A percentile compares a stretch with the other conserved stretches of the same genome.
Evolutionary conservation across 2,329 filamentous ascomycete genomes (phyloP).

Genomic region (Verticillium dahliae): DNA sequence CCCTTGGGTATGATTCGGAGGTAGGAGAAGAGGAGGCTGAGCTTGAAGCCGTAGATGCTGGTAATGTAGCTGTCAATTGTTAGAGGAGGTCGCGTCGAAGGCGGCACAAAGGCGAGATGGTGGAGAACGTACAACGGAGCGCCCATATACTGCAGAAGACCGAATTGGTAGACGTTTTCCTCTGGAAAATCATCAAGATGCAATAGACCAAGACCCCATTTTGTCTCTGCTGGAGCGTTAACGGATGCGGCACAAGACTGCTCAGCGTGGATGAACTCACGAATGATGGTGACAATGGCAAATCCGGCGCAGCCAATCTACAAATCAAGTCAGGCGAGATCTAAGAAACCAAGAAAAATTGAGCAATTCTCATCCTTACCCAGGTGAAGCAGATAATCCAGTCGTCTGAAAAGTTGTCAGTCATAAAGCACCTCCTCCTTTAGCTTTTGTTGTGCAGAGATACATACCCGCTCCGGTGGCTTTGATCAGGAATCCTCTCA

Average conservation of each 20-base stretch:
- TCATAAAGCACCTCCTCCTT: background rate
- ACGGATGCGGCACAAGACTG: background rate
- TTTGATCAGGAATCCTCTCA: slow-evolving; percentile 25
- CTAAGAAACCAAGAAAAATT: background rate
- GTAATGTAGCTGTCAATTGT: slow-evolving; percentile 26
- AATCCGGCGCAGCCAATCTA: slow-evolving; percentile 27
- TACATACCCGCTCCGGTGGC: slow-evolving; percentile 23
- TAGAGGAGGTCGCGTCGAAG: background rate
- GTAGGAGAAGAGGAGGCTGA: slow-evolving; percentile 36
- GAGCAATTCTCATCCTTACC: slow-evolving; percentile 14
- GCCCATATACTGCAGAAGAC: slow-evolving; percentile 32
- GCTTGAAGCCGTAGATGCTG: slow-evolving; percentile 38
- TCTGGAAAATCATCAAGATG: slow-evolving; percentile 26
- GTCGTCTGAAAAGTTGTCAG: slow-evolving; percentile 9
- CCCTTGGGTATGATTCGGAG: slow-evolving; percentile 35
- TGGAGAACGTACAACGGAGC: slow-evolving; percentile 30
- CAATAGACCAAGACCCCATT: slow-evolving; percentile 33
- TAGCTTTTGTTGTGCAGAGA: background rate
- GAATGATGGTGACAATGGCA: slow-evolving; percentile 24
- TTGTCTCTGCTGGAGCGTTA: slow-evolving; percentile 27
- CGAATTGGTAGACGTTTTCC: slow-evolving; percentile 30
- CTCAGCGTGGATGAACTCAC: slow-evolving; percentile 16
- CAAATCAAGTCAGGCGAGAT: background rate
- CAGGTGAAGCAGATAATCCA: slow-evolving; percentile 13
- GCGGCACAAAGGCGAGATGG: background rate